Evolutionary conservation across 2,329 filamentous ascomycete genomes (phyloP).

Genomic region (Trichoderma lentiforme): DNA sequence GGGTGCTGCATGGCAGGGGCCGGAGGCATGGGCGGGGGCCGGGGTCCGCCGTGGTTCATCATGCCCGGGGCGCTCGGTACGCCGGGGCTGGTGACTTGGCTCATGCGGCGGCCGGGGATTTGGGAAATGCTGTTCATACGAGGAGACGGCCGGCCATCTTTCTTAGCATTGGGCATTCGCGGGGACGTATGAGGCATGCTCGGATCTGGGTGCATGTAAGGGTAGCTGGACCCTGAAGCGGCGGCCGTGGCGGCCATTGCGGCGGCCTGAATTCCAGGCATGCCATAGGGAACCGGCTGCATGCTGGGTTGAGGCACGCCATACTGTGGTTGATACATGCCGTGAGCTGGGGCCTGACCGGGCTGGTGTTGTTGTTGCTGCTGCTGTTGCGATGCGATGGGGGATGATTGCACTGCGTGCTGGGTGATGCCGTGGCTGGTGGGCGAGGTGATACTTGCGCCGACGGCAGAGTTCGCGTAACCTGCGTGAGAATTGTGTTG

Average conservation of each 20-base stretch:
- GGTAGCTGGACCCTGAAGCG: slow-evolving; percentile 76
- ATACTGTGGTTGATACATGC: slow-evolving; percentile 78
- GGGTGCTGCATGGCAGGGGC: slow-evolving; percentile 65
- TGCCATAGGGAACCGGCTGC: slow-evolving; percentile 64
- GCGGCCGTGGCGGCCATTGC: slow-evolving; percentile 91
- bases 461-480: slow-evolving; percentile 57
- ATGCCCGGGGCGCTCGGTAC: slow-evolving; percentile 71
- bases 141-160: slow-evolving; percentile 72
- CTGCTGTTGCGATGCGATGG: slow-evolving; percentile 70
- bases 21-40: slow-evolving; percentile 57
- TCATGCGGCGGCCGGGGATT: slow-evolving; percentile 66
- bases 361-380: slow-evolving; percentile 46
- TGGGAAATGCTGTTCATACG: slow-evolving; percentile 63
- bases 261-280: slow-evolving; percentile 80
- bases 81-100: slow-evolving; percentile 72
- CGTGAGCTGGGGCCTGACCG: slow-evolving; percentile 62
- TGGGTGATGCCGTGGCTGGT: slow-evolving; percentile 67
- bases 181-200: slow-evolving; percentile 70
- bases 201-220: slow-evolving; percentile 69
- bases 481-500: slow-evolving; percentile 63
- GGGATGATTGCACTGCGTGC: slow-evolving; percentile 69
- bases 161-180: slow-evolving; percentile 72
- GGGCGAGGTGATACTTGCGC: slow-evolving; percentile 67
- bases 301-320: slow-evolving; percentile 70
- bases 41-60: slow-evolving; percentile 62